Percentiles rank a stretch among this genome's conserved stretches.
Conservation (phyloP, 1,284 basidiomycete genomes). For the Rhodotorula sp. region DNA sequence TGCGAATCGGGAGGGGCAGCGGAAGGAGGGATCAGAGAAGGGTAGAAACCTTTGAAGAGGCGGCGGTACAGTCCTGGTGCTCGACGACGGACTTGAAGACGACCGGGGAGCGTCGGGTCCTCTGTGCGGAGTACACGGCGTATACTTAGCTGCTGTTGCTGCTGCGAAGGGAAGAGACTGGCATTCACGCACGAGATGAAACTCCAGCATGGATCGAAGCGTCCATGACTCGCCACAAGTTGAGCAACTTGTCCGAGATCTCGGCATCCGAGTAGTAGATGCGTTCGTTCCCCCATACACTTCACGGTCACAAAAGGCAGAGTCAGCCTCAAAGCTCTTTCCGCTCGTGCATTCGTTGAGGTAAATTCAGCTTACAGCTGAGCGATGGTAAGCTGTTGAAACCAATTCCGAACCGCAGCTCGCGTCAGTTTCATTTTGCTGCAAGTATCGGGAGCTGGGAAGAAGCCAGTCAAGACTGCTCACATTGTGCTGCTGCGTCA, state of each 20-base stretch:
- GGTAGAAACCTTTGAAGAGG: slow-evolving; percentile 62
- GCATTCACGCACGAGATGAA: slow-evolving; percentile 55
- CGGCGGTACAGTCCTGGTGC: slow-evolving; percentile 82
- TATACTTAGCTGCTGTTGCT: not conserved
- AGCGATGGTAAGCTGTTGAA: slow-evolving; percentile 68
- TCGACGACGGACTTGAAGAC: slow-evolving; percentile 71
- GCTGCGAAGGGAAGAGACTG: not conserved
- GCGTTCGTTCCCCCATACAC: slow-evolving; percentile 92
- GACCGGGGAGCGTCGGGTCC: slow-evolving; percentile 77
- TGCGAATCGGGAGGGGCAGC: not conserved
- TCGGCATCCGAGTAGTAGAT: slow-evolving; percentile 73
- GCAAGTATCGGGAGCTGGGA: not conserved
- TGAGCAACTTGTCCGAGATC: slow-evolving; percentile 59
- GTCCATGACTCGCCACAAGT: slow-evolving; percentile 83
- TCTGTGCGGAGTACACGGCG: slow-evolving; percentile 31
- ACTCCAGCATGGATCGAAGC: slow-evolving; percentile 86
- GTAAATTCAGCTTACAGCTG: slow-evolving; percentile 52
- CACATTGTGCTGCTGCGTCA: slow-evolving; percentile 81
- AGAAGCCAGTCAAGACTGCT: slow-evolving; percentile 40
- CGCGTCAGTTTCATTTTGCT: not conserved
- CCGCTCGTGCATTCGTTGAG: not conserved
- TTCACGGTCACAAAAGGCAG: slow-evolving; percentile 43
- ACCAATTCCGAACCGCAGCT: too few species aligned
- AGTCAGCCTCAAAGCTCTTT: not conserved
- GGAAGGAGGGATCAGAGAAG: slow-evolving; percentile 39